Conservation (phyloP, 306 rosid genomes). For the Astragalus membranaceus region DNA sequence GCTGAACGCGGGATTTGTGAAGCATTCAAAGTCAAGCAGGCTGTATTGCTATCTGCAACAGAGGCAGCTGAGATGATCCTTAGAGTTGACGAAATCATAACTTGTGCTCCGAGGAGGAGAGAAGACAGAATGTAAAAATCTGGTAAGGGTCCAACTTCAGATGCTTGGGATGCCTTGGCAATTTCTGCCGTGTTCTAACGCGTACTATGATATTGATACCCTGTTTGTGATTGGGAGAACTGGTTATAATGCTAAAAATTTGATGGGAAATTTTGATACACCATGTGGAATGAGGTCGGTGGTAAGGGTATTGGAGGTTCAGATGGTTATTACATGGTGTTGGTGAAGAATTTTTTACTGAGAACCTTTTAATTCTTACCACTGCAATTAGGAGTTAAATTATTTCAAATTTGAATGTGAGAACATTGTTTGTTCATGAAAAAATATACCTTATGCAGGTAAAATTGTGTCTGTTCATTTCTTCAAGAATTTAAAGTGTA, state of each 20-base stretch:
- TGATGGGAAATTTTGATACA: background rate
- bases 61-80: constrained; percentile 99
- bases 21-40: constrained; percentile 90
- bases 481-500: no score
- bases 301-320: background rate
- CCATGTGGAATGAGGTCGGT: background rate
- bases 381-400: background rate
- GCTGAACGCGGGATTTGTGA: constrained; percentile 71
- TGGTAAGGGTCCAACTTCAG: background rate
- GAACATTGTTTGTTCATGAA: background rate
- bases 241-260: background rate
- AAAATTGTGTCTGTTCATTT: no score
- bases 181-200: background rate
- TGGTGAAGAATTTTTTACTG: background rate
- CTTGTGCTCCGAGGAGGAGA: constrained; percentile 94
- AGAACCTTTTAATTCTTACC: background rate
- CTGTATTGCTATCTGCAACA: constrained; percentile 83
- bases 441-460: background rate
- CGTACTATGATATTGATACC: background rate
- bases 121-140: constrained; percentile 79
- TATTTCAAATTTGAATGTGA: background rate
- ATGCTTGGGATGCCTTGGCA: background rate
- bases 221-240: background rate
- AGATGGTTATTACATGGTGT: background rate
- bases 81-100: constrained; percentile 93